These are phyloP conservation scores for Botryotinia calthae DNA, from an alignment of 2,329 filamentous ascomycete genomes.

Conservation along the genomic window DNA sequence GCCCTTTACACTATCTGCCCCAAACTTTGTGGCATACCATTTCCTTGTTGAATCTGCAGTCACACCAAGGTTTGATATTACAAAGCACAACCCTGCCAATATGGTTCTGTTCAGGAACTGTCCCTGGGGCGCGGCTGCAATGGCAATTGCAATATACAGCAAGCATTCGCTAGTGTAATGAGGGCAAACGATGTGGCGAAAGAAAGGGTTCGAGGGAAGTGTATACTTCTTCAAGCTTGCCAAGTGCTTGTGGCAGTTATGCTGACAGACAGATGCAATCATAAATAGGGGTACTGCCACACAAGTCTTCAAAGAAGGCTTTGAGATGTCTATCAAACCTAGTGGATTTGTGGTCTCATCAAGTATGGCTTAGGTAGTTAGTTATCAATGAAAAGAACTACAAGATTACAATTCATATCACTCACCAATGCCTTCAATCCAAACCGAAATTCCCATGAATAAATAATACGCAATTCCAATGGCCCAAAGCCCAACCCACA, in stretches of 20 bases:
- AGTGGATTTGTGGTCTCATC: constrained; percentile 12
- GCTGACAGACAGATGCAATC: constrained; percentile 68
- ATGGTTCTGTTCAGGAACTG: constrained; percentile 69
- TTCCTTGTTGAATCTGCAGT: constrained; percentile 74
- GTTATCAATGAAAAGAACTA: constrained; percentile 15
- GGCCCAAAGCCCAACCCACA: constrained; percentile 84
- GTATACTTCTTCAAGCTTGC: constrained; percentile 77
- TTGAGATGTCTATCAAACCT: constrained; percentile 31
- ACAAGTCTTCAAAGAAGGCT: constrained; percentile 48
- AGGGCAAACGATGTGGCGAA: constrained; percentile 72
- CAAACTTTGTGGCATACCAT: constrained; percentile 80
- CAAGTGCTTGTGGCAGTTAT: constrained; percentile 69
- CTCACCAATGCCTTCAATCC: constrained; percentile 78
- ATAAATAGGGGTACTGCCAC: constrained; percentile 63
- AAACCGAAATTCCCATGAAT: constrained; percentile 69
- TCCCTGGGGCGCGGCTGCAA: constrained; percentile 69
- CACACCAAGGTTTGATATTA: constrained; percentile 73
- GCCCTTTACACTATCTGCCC: constrained; percentile 56
- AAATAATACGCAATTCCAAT: constrained; percentile 78
- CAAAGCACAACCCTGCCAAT: constrained; percentile 67
- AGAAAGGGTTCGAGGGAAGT: constrained; percentile 70
- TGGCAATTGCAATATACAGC: constrained; percentile 75
- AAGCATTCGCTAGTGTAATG: constrained; percentile 90
- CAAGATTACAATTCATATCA: constrained; percentile 15
- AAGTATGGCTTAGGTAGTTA: constrained; percentile 33